Base-by-base conservation (phyloP, 2,329 filamentous ascomycete genomes). In the Diaporthe eres region DNA sequence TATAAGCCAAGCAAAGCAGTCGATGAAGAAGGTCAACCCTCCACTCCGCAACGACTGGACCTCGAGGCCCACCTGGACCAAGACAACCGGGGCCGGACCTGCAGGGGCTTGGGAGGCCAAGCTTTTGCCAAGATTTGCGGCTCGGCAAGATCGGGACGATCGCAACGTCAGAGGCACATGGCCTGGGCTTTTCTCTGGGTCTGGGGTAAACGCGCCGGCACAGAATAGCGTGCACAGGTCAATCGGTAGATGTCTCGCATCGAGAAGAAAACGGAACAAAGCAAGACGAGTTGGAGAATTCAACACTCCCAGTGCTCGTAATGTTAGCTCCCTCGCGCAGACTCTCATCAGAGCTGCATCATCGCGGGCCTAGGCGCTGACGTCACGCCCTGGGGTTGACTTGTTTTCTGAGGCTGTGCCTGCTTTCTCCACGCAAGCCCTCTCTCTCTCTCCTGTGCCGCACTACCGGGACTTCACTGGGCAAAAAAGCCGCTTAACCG, bases 111-210 rank as follows among this genome's bases (percentile, higher is more conserved):
- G 2, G 51, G 49, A 58, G 68, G 77, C 76, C 75, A 77, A 77
- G 77, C 77, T 74, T 77, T 77, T 72, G 77, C 77, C 77, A 77
- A 77, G 77, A 74, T 74, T 72, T 58, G 72, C 53, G 76, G 77
- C 72, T 76, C 65, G 61, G 73, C 55, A 34, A 51, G 31, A 19
- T 57, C 28, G 63, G 31, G 44, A 57, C 51, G 61, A 60, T 37
- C 34, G 61, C 75, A 74, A 77, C 61, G 75, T 77, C 75, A 77
- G 68, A 68, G 72, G 44, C 63, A 67, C 42, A 37, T 74, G 57
- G 75, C 60, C 65, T 60, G 71, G 57, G 57, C 55, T 67, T 67
- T 34, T 49, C 39, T 61, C 22, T 76, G 42, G 39, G 58, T 51
- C 55, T 51, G 55, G 71, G 34, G 57, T 57, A 39, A 39, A 22